Percentiles rank a stretch among this genome's conserved stretches.
These are phyloP conservation scores for Tephrocybe sp. DNA, from an alignment of 768 basidiomycete species.

Conservation along the genomic window DNA sequence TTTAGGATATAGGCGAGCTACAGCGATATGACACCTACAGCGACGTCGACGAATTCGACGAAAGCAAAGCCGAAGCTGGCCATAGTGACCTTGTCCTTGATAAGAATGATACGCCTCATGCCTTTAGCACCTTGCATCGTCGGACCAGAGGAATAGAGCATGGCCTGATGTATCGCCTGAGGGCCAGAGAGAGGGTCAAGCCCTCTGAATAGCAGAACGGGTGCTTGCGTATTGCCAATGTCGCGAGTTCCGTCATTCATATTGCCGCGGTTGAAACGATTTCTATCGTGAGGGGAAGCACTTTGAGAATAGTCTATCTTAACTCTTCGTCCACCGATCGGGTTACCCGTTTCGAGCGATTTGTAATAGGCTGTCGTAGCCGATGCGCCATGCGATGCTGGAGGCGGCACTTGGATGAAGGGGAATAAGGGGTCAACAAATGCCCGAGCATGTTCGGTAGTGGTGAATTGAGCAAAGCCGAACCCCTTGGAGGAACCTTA, in stretches of 20 bases:
- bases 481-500: slow-evolving; percentile 94
- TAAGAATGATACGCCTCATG: slow-evolving; percentile 83
- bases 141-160: slow-evolving; percentile 78
- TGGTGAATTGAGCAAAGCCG: slow-evolving; percentile 93
- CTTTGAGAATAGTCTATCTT: slow-evolving; percentile 96
- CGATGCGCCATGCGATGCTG: slow-evolving; percentile 83
- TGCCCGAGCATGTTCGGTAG: slow-evolving; percentile 80
- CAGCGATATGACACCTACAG: slow-evolving; percentile 46
- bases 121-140: slow-evolving; percentile 79
- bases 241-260: slow-evolving; percentile 94
- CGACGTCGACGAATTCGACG: slow-evolving; percentile 83
- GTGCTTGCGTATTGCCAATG: slow-evolving; percentile 81
- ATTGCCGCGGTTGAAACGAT: slow-evolving; percentile 56
- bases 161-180: slow-evolving; percentile 81
- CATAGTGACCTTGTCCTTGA: slow-evolving; percentile 85
- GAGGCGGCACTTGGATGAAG: slow-evolving; percentile 89
- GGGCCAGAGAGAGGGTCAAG: slow-evolving; percentile 86
- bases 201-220: slow-evolving; percentile 87
- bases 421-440: slow-evolving; percentile 92
- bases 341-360: slow-evolving; percentile 65
- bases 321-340: slow-evolving; percentile 79
- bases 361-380: slow-evolving; percentile 71
- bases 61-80: slow-evolving; percentile 94
- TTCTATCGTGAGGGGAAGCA: slow-evolving; percentile 67
- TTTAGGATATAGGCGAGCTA: slow-evolving; percentile 5